Percentiles rank a stretch among this genome's conserved stretches.
phyloP scores from a whole-genome alignment of 768 basidiomycete species.

The Xerocomellus dryophilus region DNA sequence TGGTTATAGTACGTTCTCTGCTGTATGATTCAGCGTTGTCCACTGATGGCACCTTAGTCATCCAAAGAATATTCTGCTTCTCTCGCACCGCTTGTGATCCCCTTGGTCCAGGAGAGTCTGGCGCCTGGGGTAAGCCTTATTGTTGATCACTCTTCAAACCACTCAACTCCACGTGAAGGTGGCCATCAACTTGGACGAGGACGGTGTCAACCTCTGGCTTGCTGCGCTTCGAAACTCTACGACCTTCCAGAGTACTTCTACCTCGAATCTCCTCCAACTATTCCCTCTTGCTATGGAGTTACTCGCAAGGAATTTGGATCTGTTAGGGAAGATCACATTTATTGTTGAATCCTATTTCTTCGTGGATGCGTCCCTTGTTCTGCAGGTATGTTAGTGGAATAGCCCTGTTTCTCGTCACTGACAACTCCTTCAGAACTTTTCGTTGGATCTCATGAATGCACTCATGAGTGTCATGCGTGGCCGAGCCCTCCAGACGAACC shows the following conservation, averaged over 20 bases:
- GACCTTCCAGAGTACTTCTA: slow-evolving; percentile 45
- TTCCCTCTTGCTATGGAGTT: slow-evolving; percentile 62
- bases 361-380: slow-evolving; percentile 57
- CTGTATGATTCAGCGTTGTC: not conserved
- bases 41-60: slow-evolving; percentile 45
- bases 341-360: slow-evolving; percentile 79
- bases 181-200: slow-evolving; percentile 70
- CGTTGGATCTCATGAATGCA: slow-evolving; percentile 55
- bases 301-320: slow-evolving; percentile 66
- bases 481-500: slow-evolving; percentile 49
- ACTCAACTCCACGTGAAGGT: slow-evolving; percentile 41
- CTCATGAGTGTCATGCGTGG: slow-evolving; percentile 50
- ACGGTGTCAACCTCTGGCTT: slow-evolving; percentile 74
- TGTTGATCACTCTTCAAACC: not conserved
- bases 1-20: slow-evolving; percentile 54
- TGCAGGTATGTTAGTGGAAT: slow-evolving; percentile 50
- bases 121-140: slow-evolving; percentile 46
- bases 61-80: slow-evolving; percentile 58
- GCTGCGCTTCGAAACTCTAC: slow-evolving; percentile 64
- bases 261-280: slow-evolving; percentile 57
- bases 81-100: slow-evolving; percentile 54
- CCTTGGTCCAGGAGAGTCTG: slow-evolving; percentile 64
- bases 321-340: slow-evolving; percentile 62
- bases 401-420: not conserved
- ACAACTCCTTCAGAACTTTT: slow-evolving; percentile 43